Base-by-base conservation (phyloP, 352 stramenopile genomes). In the Pythium folliculosum region DNA sequence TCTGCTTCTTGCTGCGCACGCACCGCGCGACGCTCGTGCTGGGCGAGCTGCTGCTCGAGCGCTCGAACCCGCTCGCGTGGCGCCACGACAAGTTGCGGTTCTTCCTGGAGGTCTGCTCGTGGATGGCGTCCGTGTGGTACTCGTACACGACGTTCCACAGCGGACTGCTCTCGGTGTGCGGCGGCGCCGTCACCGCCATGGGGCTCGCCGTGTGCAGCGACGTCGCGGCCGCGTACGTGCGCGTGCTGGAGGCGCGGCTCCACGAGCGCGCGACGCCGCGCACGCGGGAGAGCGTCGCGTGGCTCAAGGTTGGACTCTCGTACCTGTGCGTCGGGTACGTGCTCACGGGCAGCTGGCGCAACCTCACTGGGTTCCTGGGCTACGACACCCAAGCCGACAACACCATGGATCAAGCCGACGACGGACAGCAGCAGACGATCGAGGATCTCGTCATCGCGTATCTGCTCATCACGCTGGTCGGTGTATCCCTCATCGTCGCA, bases 391-490 rank as follows among this genome's bases (percentile, higher is more conserved):
- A 56, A 30, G 25, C 17, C 32, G 51, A 47, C 30, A 19, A 3
- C 50, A 35, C 4, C 48, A 21, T 4, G 14, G 25, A 22, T 3
- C 13, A 23, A 13, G 25, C 21, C 17, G 27, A 9, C 14, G 51
- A 57, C 30, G 43, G 54, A 17, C 56, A 79, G 14, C 64, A 78
- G 30, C 66, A 80, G 62, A 79, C 74, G 0, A 71, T 89, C 32
- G 81, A 90, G 49, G 79, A 89, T 50, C 61, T 92, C 13, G 82
- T 87, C 37, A 84, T 88, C 50, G 82, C 85, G 50, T 94, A 85
- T 52, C 44, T 93, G 45, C 60, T 93, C 27, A 91, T 88, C 30
- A 90, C 80, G 10, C 77, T 95, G 1, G 81, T 94, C 9, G 84
- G 85, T 4, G 71, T 90, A 9, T 92, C 84, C 40, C 71, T 92